Percentiles rank a stretch among this genome's conserved stretches.
Conservation (phyloP, 371 early-diverging fungal species). For the Capillidium rhysosporum region DNA sequence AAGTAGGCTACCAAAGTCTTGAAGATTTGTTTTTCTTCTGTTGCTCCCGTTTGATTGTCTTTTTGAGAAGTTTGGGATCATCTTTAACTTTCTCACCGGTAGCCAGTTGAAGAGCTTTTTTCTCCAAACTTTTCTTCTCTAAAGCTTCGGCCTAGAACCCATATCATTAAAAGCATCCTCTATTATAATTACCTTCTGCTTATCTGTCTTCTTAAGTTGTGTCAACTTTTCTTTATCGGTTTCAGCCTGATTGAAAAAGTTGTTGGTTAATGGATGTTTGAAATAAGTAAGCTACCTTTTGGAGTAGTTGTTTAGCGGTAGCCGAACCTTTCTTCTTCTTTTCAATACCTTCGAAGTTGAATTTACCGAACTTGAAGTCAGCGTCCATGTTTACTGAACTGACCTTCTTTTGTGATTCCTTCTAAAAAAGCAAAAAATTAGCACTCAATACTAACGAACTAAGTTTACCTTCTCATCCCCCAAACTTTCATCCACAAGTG, state of each 20-base stretch:
- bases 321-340: constrained; percentile 52
- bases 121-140: constrained; percentile 60
- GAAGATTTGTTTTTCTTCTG: constrained; percentile 62
- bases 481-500: background rate
- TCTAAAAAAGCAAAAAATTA: background rate
- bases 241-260: constrained; percentile 34
- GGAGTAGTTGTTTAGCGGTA: constrained; percentile 49
- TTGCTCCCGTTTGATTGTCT: constrained; percentile 71
- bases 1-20: constrained; percentile 36
- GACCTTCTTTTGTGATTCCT: background rate
- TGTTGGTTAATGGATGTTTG: background rate
- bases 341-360: constrained; percentile 25
- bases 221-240: constrained; percentile 54
- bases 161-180: constrained; percentile 11
- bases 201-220: constrained; percentile 26
- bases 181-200: constrained; percentile 18
- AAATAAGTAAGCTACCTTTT: constrained; percentile 21
- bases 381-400: constrained; percentile 28
- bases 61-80: constrained; percentile 68
- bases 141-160: constrained; percentile 29
- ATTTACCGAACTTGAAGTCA: constrained; percentile 45
- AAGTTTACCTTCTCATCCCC: background rate
- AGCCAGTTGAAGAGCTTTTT: constrained; percentile 54
- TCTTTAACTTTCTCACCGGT: constrained; percentile 81
- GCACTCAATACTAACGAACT: background rate